These are phyloP conservation scores for Russula lepida DNA, from an alignment of 768 basidiomycete species.

Conservation along the genomic window DNA sequence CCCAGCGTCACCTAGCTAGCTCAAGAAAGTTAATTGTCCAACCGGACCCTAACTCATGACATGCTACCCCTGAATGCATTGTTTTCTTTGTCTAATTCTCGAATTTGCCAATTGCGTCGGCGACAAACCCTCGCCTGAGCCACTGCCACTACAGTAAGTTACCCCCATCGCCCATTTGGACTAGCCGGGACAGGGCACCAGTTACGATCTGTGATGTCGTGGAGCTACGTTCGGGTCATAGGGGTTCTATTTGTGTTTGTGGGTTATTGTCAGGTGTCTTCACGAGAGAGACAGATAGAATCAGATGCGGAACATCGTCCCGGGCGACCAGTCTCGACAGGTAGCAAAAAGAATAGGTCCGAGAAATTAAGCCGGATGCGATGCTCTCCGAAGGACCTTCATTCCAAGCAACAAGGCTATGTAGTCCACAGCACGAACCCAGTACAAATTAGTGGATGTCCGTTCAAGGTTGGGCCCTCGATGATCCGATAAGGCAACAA, in stretches of 20 bases:
- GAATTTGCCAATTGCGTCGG: not conserved
- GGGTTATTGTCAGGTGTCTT: conserved; percentile 2
- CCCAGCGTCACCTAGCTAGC: not conserved
- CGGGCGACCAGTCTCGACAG: not conserved
- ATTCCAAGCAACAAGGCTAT: not conserved
- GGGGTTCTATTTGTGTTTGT: not conserved
- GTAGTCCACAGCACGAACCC: no score
- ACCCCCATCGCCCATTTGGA: no score
- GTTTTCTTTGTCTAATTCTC: not conserved
- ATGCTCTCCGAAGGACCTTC: not conserved
- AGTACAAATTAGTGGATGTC: no score
- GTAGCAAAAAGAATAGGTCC: not conserved
- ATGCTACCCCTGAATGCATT: not conserved
- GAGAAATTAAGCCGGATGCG: not conserved
- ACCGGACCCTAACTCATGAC: not conserved
- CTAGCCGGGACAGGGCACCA: not conserved
- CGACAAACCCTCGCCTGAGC: not conserved
- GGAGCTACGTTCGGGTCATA: not conserved
- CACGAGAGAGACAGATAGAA: not conserved
- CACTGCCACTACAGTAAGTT: no score
- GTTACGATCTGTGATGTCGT: not conserved
- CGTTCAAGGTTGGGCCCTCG: no score
- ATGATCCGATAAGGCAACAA: not conserved
- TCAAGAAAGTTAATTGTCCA: not conserved
- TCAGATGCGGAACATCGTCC: not conserved